Base-by-base conservation (phyloP, 345 rosid species). In the Gossypium sturtianum region DNA sequence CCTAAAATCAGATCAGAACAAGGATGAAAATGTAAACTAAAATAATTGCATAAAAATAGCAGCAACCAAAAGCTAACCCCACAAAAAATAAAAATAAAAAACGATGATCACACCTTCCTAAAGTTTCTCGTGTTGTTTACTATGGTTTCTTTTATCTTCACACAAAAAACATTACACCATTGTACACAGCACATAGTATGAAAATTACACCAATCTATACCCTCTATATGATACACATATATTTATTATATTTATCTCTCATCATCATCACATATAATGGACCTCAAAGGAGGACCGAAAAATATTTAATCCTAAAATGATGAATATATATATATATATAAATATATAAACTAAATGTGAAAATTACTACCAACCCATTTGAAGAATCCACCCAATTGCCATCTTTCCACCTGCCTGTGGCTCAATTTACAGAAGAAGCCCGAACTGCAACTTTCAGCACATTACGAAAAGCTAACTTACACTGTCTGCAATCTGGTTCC, bases 401-500 rank as follows among this genome's bases (percentile, higher is more conserved):
- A 71, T 71, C 34, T 58, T 58, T 58, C 73, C n/a, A 69, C 85
- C 88, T 78, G 77, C 78, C 74, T 60, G 77, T 77, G 78, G 84
- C 80, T 83, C 88, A 76, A 87, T 89, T 79, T 89, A 89, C 89
- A 86, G 70, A 54, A 75, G 66, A 16, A 66, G 27, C 77, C 75
- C 81, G 17, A 70, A 75, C 75, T 76, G 77, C 61, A 78, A 61
- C 79, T 71, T 57, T 16, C 53, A 60, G 73, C 84, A 58, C 77
- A 76, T 61, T 64, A 78, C 63, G 60, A 69, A 67, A 70, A 76
- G 49, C 71, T 48, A 47, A 75, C 72, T 16, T 76, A 67, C 12
- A 59, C 76, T 81, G 62, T 67, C 75, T 71, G 78, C 80, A 77
- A 82, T 80, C 79, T 71, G 66, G 74, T 63, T 77, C 80, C 81